Evolutionary conservation across 2,329 filamentous ascomycete genomes (phyloP).

Genomic region (Botryotinia narcissicola): DNA sequence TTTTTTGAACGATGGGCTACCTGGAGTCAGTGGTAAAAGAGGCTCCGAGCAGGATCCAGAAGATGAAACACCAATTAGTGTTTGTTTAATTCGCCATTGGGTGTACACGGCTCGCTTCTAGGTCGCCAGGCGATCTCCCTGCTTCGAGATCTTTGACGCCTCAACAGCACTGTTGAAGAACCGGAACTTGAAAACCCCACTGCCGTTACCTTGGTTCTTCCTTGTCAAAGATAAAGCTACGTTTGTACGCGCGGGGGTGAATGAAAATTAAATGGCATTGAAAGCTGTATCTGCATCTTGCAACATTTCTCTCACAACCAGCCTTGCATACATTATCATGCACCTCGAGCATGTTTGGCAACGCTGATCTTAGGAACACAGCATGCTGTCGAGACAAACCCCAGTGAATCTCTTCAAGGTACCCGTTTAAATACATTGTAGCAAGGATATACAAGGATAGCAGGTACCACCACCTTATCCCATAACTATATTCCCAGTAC

Average conservation of each 20-base stretch:
- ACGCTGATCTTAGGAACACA: slow-evolving; percentile 22
- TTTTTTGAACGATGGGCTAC: background rate
- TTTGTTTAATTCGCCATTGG: background rate
- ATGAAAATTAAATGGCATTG: background rate
- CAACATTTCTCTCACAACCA: slow-evolving; percentile 2
- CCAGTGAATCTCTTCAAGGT: slow-evolving; percentile 15
- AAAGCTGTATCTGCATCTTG: background rate
- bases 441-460: slow-evolving; percentile 22
- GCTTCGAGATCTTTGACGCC: background rate
- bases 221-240: slow-evolving; percentile 1
- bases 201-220: background rate
- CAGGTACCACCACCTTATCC: slow-evolving; percentile 20
- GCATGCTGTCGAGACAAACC: slow-evolving; percentile 16
- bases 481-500: slow-evolving; percentile 18
- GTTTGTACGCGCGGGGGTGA: slow-evolving; percentile 7
- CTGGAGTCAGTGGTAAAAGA: background rate
- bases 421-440: slow-evolving; percentile 1
- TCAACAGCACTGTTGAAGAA: slow-evolving; percentile 5
- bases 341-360: slow-evolving; percentile 17
- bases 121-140: background rate
- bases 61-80: slow-evolving; percentile 1
- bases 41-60: background rate
- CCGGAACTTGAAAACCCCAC: background rate
- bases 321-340: slow-evolving; percentile 24
- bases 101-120: slow-evolving; percentile 4